A percentile compares a stretch with the other conserved stretches of the same genome.
Evolutionary conservation across 768 basidiomycete species (phyloP).

Genomic region (Psilocybe cubensis): DNA sequence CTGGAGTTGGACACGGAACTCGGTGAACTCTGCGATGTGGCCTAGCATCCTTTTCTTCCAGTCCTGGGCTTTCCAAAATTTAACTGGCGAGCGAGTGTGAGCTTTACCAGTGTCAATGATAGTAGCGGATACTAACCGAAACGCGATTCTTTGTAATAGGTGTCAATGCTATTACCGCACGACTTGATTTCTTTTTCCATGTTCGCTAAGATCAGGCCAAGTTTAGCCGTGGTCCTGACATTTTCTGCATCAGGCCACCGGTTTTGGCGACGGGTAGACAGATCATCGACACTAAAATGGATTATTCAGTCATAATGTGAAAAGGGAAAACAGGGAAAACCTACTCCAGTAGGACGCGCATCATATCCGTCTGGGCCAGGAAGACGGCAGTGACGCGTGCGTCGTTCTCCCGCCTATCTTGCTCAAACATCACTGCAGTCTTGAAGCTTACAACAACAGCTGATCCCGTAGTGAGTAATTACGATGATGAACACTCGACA

Average conservation of each 20-base stretch:
- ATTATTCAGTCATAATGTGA: neutral
- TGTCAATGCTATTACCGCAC: constrained; percentile 27
- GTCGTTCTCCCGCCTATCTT: constrained; percentile 21
- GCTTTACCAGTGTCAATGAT: neutral
- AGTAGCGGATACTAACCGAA: constrained; percentile 13
- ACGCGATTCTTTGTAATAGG: constrained; percentile 23
- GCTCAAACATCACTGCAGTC: constrained; percentile 18
- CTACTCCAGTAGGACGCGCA: constrained; percentile 23
- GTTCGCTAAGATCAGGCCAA: constrained; percentile 9
- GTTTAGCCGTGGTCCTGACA: neutral
- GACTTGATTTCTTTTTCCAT: constrained; percentile 18
- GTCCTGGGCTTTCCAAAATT: constrained; percentile 24
- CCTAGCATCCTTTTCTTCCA: constrained; percentile 23
- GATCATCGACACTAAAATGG: constrained; percentile 3
- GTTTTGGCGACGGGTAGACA: neutral
- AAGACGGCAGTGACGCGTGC: constrained; percentile 17
- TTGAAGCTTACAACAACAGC: constrained; percentile 18
- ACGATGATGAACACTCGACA: neutral
- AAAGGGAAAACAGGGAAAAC: neutral
- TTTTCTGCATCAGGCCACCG: neutral
- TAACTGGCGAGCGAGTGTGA: constrained; percentile 5
- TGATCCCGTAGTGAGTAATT: neutral
- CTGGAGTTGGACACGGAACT: constrained; percentile 15
- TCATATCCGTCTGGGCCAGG: constrained; percentile 22
- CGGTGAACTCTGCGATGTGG: constrained; percentile 17